A percentile compares a stretch with the other conserved stretches of the same genome.
phyloP scores from a whole-genome alignment of 495 filamentous ascomycete species.

The Cairneyella variabilis region DNA sequence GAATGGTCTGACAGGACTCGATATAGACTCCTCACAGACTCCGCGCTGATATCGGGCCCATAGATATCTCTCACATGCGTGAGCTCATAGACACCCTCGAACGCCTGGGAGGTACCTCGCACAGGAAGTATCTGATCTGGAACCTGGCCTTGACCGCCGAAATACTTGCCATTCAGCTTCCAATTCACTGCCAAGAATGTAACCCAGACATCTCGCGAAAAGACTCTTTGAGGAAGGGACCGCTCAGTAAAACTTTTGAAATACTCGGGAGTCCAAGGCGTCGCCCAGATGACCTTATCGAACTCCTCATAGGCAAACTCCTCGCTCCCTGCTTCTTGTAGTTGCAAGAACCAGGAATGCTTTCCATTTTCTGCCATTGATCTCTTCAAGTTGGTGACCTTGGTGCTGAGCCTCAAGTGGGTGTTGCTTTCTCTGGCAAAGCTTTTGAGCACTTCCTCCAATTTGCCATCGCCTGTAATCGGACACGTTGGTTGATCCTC shows the following conservation, averaged over 20 bases:
- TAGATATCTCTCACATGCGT: constrained; percentile 9
- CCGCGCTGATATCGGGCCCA: not conserved
- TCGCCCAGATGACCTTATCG: constrained; percentile 14
- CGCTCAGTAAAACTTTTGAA: not conserved
- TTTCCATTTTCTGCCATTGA: not conserved
- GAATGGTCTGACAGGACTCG: constrained; percentile 5
- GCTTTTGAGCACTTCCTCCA: not conserved
- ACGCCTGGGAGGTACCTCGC: not conserved
- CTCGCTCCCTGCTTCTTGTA: not conserved
- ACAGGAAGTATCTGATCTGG: constrained; percentile 10
- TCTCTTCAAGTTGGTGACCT: constrained; percentile 7
- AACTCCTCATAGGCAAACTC: constrained; percentile 1
- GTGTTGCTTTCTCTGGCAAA: constrained; percentile 6
- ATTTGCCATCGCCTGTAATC: not conserved
- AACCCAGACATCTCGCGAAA: not conserved
- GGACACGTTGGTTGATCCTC: not conserved
- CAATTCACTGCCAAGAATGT: constrained; percentile 4
- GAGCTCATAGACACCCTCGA: constrained; percentile 8
- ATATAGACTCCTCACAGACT: constrained; percentile 1
- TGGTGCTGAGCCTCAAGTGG: constrained; percentile 4
- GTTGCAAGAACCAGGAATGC: constrained; percentile 4
- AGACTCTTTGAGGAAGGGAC: not conserved
- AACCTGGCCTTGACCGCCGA: not conserved
- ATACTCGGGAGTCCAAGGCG: constrained; percentile 4
- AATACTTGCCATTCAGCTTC: not conserved